phyloP scores from a whole-genome alignment of 495 filamentous ascomycete species.

The Evernia prunastri region DNA sequence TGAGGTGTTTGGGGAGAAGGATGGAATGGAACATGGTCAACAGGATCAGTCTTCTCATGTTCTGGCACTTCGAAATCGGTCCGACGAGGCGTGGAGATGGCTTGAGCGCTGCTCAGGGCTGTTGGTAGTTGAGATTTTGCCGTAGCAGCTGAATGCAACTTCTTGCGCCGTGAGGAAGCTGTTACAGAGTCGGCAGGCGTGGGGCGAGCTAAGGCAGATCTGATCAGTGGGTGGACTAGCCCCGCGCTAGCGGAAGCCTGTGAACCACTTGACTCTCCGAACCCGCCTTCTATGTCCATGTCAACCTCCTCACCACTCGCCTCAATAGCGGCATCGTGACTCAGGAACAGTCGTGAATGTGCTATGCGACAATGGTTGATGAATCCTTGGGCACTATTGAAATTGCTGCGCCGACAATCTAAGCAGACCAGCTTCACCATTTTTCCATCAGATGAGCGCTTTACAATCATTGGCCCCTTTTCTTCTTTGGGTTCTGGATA shows the following conservation, averaged over 20 bases:
- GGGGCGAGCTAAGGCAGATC: conserved; percentile 40
- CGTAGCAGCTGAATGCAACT: neutral
- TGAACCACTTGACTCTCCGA: conserved; percentile 41
- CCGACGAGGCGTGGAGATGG: neutral
- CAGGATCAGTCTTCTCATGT: neutral
- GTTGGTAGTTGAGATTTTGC: conserved; percentile 1
- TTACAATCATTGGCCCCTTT: conserved; percentile 53
- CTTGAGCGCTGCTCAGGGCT: conserved; percentile 1
- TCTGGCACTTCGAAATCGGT: neutral
- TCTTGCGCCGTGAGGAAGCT: conserved; percentile 39
- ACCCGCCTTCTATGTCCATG: conserved; percentile 51
- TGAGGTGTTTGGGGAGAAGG: conserved; percentile 67
- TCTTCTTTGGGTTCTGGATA: conserved; percentile 65
- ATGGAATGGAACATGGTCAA: conserved; percentile 36
- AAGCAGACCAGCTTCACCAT: conserved; percentile 78
- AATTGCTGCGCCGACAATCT: conserved; percentile 81
- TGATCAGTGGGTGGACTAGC: conserved; percentile 64
- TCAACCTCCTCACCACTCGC: conserved; percentile 80
- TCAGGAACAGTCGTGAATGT: conserved; percentile 83
- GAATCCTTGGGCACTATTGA: conserved; percentile 92
- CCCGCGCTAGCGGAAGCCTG: conserved; percentile 40
- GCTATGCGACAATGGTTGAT: conserved; percentile 98
- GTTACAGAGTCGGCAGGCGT: conserved; percentile 43
- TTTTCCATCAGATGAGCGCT: conserved; percentile 53
- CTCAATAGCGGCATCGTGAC: conserved; percentile 89